Conservation (phyloP, 352 stramenopile genomes). For the Phytopythium boreale region DNA sequence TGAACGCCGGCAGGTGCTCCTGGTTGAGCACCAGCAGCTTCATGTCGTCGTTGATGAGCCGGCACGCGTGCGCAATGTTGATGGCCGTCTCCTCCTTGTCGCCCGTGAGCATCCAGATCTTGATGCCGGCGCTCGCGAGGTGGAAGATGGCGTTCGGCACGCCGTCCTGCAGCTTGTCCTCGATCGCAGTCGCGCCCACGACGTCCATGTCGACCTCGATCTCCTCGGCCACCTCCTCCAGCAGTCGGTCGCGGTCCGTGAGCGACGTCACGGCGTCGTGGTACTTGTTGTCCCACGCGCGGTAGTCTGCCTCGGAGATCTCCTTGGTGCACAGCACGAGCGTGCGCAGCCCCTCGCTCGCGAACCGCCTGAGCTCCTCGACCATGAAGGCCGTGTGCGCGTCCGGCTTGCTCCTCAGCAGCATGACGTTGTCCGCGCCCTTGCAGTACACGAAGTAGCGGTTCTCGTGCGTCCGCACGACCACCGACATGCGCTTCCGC, state of each 20-base stretch:
- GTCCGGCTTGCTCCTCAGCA: constrained; percentile 46
- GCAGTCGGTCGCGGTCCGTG: constrained; percentile 45
- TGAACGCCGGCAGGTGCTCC: constrained; percentile 40
- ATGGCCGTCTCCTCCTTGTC: constrained; percentile 95
- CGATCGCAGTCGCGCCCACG: constrained; percentile 89
- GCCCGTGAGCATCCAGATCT: constrained; percentile 94
- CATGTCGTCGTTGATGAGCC: constrained; percentile 68
- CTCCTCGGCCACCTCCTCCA: constrained; percentile 52
- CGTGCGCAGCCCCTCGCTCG: constrained; percentile 79
- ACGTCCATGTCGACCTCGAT: constrained; percentile 79
- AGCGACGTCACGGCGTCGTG: constrained; percentile 60
- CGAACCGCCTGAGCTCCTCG: constrained; percentile 74
- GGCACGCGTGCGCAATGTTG: constrained; percentile 87
- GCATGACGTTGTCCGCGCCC: constrained; percentile 84
- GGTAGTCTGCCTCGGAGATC: constrained; percentile 57
- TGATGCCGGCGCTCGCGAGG: constrained; percentile 88
- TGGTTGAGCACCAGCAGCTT: constrained; percentile 47
- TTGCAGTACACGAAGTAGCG: constrained; percentile 70
- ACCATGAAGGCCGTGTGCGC: constrained; percentile 26
- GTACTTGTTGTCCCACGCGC: constrained; percentile 57
- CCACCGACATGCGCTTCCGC: constrained; percentile 97
- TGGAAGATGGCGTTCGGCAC: constrained; percentile 86
- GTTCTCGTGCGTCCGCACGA: constrained; percentile 66
- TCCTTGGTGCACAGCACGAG: constrained; percentile 68
- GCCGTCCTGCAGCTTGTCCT: constrained; percentile 91